Evolutionary conservation across 1,284 basidiomycete genomes (phyloP).

Genomic region (Kwoniella shivajii): DNA sequence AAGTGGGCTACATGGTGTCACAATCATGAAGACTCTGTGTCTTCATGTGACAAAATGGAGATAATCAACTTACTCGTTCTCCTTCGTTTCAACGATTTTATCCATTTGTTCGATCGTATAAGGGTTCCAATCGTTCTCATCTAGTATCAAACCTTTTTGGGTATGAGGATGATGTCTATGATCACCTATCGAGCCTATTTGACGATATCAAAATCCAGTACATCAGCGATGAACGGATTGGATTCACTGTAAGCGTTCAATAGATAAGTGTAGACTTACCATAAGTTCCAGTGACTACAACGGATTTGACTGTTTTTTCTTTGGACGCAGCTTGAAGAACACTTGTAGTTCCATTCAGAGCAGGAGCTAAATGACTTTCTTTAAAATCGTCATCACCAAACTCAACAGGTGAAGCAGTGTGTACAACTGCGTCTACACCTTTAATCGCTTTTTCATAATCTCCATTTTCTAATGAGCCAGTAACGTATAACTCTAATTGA

Average conservation of each 20-base stretch:
- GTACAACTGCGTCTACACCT: constrained; percentile 26
- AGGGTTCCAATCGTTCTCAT: constrained; percentile 48
- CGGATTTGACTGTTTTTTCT: constrained; percentile 29
- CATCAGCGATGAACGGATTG: background rate
- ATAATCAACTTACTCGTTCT: constrained; percentile 18
- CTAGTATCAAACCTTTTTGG: constrained; percentile 24
- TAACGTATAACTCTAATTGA: constrained; percentile 25
- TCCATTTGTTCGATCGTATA: constrained; percentile 32
- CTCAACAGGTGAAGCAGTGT: constrained; percentile 27
- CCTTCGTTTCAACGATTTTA: constrained; percentile 19
- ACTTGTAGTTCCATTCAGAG: constrained; percentile 54
- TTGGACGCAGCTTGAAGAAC: constrained; percentile 48
- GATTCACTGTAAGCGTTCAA: too few species aligned
- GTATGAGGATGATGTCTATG: constrained; percentile 23
- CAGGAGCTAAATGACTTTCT: constrained; percentile 54
- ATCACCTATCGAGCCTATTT: constrained; percentile 27
- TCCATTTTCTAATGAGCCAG: constrained; percentile 32
- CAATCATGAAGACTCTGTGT: background rate
- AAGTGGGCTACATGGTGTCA: too few species aligned
- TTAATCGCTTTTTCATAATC: constrained; percentile 45
- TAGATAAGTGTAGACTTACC: constrained; percentile 20
- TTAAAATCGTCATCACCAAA: constrained; percentile 25
- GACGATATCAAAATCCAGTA: background rate
- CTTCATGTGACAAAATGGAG: background rate
- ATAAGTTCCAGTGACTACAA: constrained; percentile 25